Evolutionary conservation across 2,329 filamentous ascomycete species (phyloP).

Genomic region (Raffaelea deltoideospora): DNA sequence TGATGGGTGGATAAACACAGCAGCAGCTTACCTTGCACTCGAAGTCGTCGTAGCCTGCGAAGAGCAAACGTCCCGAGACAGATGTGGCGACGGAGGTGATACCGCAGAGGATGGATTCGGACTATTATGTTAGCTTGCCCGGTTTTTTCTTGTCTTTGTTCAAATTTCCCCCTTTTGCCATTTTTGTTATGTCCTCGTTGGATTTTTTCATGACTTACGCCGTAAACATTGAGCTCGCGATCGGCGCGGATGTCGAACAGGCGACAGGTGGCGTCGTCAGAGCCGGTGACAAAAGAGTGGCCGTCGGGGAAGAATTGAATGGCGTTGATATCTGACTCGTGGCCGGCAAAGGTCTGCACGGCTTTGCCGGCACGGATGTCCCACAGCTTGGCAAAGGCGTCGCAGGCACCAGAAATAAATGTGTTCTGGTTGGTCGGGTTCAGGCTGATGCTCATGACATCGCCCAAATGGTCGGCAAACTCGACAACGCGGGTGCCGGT

Average conservation of each 20-base stretch:
- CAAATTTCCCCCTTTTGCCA: no score
- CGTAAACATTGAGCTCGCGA: slow-evolving; percentile 56
- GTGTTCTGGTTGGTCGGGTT: slow-evolving; percentile 99
- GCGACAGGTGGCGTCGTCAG: slow-evolving; percentile 92
- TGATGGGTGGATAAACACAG: no score
- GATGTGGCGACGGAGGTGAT: slow-evolving; percentile 98
- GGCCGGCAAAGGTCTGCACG: slow-evolving; percentile 94
- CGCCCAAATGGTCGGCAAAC: slow-evolving; percentile 93
- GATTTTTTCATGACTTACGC: slow-evolving; percentile 29
- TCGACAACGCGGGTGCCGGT: slow-evolving; percentile 94
- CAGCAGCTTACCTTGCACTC: slow-evolving; percentile 79
- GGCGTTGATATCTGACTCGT: slow-evolving; percentile 98
- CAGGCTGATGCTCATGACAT: slow-evolving; percentile 99
- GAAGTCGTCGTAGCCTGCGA: slow-evolving; percentile 97
- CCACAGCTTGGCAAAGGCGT: slow-evolving; percentile 97
- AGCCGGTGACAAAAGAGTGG: slow-evolving; percentile 95
- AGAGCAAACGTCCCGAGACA: slow-evolving; percentile 84
- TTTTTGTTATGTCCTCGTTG: neutral
- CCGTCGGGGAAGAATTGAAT: slow-evolving; percentile 99
- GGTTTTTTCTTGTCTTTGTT: neutral
- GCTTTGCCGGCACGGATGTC: slow-evolving; percentile 97
- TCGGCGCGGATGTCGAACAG: slow-evolving; percentile 97
- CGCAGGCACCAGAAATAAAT: slow-evolving; percentile 97
- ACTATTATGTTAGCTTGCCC: slow-evolving; percentile 36
- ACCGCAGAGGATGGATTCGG: slow-evolving; percentile 90